A percentile compares a stretch with the other conserved stretches of the same genome.
Conservation (phyloP, 805 yeast species). For the Ogataea saltuana region DNA sequence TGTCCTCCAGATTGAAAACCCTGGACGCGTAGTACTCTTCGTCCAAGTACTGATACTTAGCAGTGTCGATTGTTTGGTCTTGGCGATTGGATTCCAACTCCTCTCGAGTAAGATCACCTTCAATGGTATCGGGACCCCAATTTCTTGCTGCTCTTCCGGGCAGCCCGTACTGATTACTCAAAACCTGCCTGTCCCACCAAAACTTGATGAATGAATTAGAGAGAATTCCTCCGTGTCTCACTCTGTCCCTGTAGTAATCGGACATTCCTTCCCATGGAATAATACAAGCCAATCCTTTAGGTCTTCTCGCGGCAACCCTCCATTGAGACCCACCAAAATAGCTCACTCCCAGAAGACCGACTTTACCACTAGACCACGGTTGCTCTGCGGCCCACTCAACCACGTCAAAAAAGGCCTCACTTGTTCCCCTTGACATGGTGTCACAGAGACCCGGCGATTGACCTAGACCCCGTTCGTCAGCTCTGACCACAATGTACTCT, state of each 20-base stretch:
- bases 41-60: constrained; percentile 12
- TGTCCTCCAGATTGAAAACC: constrained; percentile 10
- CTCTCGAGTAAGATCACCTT: constrained; percentile 10
- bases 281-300: constrained; percentile 11
- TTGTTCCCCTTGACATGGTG: constrained; percentile 12
- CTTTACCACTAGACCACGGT: constrained; percentile 13
- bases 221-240: constrained; percentile 13
- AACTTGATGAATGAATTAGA: constrained; percentile 13
- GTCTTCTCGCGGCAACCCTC: constrained; percentile 15
- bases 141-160: constrained; percentile 12
- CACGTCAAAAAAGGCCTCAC: constrained; percentile 14
- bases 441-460: constrained; percentile 14
- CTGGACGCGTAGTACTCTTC: constrained; percentile 13
- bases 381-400: constrained; percentile 13
- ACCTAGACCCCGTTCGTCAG: constrained; percentile 12
- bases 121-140: constrained; percentile 13
- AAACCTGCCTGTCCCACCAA: constrained; percentile 16
- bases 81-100: constrained; percentile 11
- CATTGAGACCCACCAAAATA: constrained; percentile 15
- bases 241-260: constrained; percentile 14
- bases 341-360: constrained; percentile 11
- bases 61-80: constrained; percentile 15
- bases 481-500: constrained; percentile 8
- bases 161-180: constrained; percentile 12
- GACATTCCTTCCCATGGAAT: constrained; percentile 17